Evolutionary conservation across 306 rosid genomes (phyloP).

Genomic region (Vigna radiata): DNA sequence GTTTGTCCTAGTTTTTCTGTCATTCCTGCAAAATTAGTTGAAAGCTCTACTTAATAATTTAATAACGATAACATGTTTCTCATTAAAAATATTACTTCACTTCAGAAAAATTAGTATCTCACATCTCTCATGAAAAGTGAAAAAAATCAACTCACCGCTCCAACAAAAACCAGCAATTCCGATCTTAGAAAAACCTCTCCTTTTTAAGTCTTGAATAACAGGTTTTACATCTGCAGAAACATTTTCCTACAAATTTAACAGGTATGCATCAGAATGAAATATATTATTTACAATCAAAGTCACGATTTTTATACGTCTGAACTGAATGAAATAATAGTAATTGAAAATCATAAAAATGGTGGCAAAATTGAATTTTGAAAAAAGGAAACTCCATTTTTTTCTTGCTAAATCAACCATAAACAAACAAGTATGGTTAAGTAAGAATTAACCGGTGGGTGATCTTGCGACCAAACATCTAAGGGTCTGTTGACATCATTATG

Average conservation of each 20-base stretch:
- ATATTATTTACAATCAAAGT: constrained; percentile 19
- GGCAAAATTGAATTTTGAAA: no score
- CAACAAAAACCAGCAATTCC: constrained; percentile 84
- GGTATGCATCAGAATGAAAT: neutral
- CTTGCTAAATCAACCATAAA: neutral
- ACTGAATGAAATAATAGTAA: neutral
- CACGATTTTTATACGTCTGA: neutral
- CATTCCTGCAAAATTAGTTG: no score
- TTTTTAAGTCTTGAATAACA: constrained; percentile 61
- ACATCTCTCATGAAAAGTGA: no score
- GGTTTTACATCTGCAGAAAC: constrained; percentile 59
- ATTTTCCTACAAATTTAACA: constrained; percentile 54
- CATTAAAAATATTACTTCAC: no score
- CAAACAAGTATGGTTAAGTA: neutral
- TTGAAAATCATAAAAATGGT: no score
- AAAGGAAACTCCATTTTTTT: no score
- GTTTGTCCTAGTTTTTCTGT: no score
- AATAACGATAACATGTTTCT: no score
- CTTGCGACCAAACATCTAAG: constrained; percentile 57
- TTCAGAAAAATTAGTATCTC: no score
- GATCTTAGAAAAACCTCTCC: constrained; percentile 51
- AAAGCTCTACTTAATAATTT: no score
- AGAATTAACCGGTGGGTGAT: constrained; percentile 59
- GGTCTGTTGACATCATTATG: constrained; percentile 52
- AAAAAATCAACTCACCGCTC: constrained; percentile 66